A percentile compares a stretch with the other conserved stretches of the same genome.
phyloP scores from a whole-genome alignment of 23 red algal species.

The Chondrus crispus region DNA sequence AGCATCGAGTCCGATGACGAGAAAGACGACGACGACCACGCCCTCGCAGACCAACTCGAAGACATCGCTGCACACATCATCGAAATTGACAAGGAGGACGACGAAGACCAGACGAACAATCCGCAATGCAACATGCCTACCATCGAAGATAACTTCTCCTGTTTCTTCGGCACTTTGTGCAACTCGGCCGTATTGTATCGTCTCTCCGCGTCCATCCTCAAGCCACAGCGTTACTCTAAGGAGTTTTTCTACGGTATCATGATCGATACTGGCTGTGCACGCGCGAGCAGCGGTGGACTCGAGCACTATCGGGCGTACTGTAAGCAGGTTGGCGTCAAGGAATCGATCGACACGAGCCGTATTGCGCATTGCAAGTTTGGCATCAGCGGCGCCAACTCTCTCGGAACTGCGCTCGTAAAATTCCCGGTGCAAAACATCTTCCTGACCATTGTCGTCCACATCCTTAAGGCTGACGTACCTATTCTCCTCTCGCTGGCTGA shows the following conservation, averaged over 20 bases:
- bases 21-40: neutral
- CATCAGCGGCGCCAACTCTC: neutral
- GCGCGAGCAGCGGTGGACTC: neutral
- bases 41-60: slow-evolving; percentile 3
- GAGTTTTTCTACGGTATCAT: neutral
- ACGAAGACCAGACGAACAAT: too few species aligned
- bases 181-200: too few species aligned
- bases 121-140: too few species aligned
- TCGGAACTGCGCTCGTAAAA: neutral
- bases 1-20: neutral
- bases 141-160: neutral
- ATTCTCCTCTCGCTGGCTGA: neutral
- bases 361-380: neutral
- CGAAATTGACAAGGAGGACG: neutral
- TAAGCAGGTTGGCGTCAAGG: neutral
- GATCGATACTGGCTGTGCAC: neutral
- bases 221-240: neutral
- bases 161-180: neutral
- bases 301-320: neutral
- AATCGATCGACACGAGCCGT: neutral
- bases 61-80: slow-evolving; percentile 20
- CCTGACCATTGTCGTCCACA: neutral
- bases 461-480: neutral
- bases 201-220: neutral
- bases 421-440: neutral